Evolutionary conservation across 192 early-diverging fungal genomes (phyloP).

Genomic region (Coemansia sp.): DNA sequence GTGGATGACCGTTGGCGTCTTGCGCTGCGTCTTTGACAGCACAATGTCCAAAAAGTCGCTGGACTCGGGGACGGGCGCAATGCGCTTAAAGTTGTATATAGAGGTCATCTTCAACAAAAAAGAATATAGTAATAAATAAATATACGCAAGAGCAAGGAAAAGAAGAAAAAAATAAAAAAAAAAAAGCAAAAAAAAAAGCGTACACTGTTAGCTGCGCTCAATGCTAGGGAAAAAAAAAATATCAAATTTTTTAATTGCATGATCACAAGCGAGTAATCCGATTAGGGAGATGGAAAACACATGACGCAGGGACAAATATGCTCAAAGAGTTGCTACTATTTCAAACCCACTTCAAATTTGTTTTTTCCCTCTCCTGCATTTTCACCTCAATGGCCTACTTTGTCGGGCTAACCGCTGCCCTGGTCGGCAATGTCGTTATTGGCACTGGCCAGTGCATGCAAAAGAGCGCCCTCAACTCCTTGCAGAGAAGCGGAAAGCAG

Average conservation of each 20-base stretch:
- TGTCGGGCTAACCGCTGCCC: constrained; percentile 41
- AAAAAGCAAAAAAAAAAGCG: neutral
- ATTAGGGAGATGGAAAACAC: neutral
- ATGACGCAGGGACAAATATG: neutral
- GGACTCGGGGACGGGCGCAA: constrained; percentile 90
- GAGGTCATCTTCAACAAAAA: constrained; percentile 42
- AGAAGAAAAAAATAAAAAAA: neutral
- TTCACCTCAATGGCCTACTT: constrained; percentile 30
- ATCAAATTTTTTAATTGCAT: constrained; percentile 13
- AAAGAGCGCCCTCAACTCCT: constrained; percentile 48
- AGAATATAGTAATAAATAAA: neutral
- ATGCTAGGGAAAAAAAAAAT: constrained; percentile 1
- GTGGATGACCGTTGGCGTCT: constrained; percentile 95
- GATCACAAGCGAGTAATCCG: constrained; percentile 4
- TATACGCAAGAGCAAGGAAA: constrained; percentile 4
- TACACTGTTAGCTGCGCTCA: too few species aligned
- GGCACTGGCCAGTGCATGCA: constrained; percentile 56
- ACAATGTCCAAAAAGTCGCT: constrained; percentile 98
- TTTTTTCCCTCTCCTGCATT: neutral
- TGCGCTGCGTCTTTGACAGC: constrained; percentile 97
- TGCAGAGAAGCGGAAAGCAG: constrained; percentile 28
- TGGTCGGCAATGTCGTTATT: constrained; percentile 55
- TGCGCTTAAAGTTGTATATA: constrained; percentile 98
- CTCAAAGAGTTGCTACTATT: neutral
- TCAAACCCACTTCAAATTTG: neutral